Conservation (phyloP, 2,329 filamentous ascomycete genomes). For the Didymella arachidicola region DNA sequence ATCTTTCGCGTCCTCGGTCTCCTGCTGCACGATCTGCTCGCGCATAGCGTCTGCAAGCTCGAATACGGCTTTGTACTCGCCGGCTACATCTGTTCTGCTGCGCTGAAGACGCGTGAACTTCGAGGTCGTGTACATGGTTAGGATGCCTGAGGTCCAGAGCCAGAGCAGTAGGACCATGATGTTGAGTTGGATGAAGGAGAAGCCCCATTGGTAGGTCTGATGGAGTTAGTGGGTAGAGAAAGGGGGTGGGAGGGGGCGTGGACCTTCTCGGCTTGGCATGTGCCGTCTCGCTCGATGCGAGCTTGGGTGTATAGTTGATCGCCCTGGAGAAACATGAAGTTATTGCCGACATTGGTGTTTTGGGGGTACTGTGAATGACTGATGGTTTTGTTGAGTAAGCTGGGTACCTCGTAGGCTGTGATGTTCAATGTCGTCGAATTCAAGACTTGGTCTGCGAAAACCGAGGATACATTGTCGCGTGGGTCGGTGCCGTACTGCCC, state of each 20-base stretch:
- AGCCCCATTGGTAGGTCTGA: slow-evolving; percentile 33
- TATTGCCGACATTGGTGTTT: neutral
- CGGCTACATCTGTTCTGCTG: slow-evolving; percentile 11
- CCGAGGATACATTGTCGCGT: neutral
- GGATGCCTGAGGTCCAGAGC: slow-evolving; percentile 26
- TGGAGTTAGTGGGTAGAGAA: neutral
- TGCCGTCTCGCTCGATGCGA: neutral
- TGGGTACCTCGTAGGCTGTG: neutral
- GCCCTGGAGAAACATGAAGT: neutral
- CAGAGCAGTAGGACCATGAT: slow-evolving; percentile 20
- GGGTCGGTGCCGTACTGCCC: neutral
- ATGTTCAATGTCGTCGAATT: neutral
- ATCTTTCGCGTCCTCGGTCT: slow-evolving; percentile 1
- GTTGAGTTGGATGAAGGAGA: slow-evolving; percentile 31
- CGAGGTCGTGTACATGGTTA: slow-evolving; percentile 18
- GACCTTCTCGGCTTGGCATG: slow-evolving; percentile 7
- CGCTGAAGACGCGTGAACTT: slow-evolving; percentile 12
- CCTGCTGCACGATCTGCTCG: slow-evolving; percentile 6
- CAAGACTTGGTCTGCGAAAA: neutral
- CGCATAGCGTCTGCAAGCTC: slow-evolving; percentile 29
- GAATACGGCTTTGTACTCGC: slow-evolving; percentile 28
- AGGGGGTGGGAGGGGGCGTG: neutral
- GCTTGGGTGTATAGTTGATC: neutral
- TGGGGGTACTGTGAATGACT: neutral
- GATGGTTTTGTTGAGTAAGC: neutral